These are phyloP conservation scores for Pluteus cervinus DNA, from an alignment of 768 basidiomycete species.

Conservation along the genomic window DNA sequence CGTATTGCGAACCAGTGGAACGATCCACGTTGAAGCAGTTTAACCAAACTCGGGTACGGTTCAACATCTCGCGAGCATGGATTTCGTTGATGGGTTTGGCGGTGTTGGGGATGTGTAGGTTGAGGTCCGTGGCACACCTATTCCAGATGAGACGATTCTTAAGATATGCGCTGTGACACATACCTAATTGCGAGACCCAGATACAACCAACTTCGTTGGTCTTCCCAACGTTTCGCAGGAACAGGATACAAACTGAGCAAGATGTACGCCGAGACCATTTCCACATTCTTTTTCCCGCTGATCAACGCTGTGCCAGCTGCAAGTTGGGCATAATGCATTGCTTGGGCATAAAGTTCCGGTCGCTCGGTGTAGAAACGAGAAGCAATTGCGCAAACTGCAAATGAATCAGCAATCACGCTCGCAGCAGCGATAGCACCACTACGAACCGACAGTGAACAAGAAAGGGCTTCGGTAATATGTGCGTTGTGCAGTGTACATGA, in stretches of 20 bases:
- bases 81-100: slow-evolving; percentile 74
- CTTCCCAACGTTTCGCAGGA: slow-evolving; percentile 77
- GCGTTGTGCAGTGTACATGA: slow-evolving; percentile 77
- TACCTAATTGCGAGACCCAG: slow-evolving; percentile 86
- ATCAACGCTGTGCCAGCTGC: slow-evolving; percentile 76
- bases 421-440: background rate
- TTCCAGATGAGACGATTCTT: slow-evolving; percentile 5
- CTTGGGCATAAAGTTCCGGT: slow-evolving; percentile 60
- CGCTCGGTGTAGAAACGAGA: slow-evolving; percentile 75
- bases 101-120: slow-evolving; percentile 73
- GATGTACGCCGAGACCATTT: slow-evolving; percentile 81
- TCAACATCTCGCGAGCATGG: slow-evolving; percentile 81
- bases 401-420: background rate
- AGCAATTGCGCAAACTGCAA: slow-evolving; percentile 77
- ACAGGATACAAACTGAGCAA: slow-evolving; percentile 72
- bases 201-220: slow-evolving; percentile 86
- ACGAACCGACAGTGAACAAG: slow-evolving; percentile 85
- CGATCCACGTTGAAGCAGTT: slow-evolving; percentile 90
- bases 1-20: slow-evolving; percentile 83
- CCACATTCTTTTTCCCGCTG: slow-evolving; percentile 73
- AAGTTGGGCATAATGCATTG: slow-evolving; percentile 71
- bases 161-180: slow-evolving; percentile 10
- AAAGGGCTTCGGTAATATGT: slow-evolving; percentile 85
- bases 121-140: slow-evolving; percentile 86
- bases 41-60: slow-evolving; percentile 86